Evolutionary conservation across 2,329 filamentous ascomycete genomes (phyloP), one percentile per base, ranked within the genome.

Genomic region (Fusarium dlaminii): DNA sequence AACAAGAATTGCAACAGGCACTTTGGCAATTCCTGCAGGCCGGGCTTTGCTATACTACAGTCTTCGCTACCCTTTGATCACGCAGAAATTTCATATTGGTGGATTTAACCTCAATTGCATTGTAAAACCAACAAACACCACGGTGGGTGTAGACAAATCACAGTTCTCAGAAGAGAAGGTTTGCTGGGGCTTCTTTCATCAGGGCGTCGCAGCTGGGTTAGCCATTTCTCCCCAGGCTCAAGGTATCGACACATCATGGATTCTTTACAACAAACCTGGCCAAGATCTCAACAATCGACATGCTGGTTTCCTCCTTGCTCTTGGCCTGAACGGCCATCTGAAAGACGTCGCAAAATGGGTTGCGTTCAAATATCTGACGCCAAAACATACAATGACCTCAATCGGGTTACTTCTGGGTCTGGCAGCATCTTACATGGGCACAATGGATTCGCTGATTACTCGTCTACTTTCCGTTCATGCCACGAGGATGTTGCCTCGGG

Each of bases 381-480:
- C 96, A 3, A 99, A 99, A 79, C 97, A 99, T 82, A 97, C 95
- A 32, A 99, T 99, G 96, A 98, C 96, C 30, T 98, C 96, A 2
- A 96, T 99, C 62, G 96, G 96, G 15, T 86, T 99, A n/a, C 87
- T 99, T 7, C 87, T 99, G 2, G 96, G 96, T 2, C 87, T 99
- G 24, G 95, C 96, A 14, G 96, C 94, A 32, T 98, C 96, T 3
- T 97, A 98, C 80, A 88, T 98, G 75, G 96, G 97, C 3, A 98
- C 95, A 6, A 98, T 98, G 96, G 96, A 99, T 81, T 96, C 94
- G 5, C 87, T 98, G 34, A 96, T 98, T 69, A 98, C 96, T 14
- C 91, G 96, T 30, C 86, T 99, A 42, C 87, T 99, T 8, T 99
- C 96, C 6, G 96, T 99, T 2, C 96, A 99, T 82, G 95, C 98